These are phyloP conservation scores for Colletotrichum navitas DNA, from an alignment of 2,329 filamentous ascomycete species.

Conservation along the genomic window DNA sequence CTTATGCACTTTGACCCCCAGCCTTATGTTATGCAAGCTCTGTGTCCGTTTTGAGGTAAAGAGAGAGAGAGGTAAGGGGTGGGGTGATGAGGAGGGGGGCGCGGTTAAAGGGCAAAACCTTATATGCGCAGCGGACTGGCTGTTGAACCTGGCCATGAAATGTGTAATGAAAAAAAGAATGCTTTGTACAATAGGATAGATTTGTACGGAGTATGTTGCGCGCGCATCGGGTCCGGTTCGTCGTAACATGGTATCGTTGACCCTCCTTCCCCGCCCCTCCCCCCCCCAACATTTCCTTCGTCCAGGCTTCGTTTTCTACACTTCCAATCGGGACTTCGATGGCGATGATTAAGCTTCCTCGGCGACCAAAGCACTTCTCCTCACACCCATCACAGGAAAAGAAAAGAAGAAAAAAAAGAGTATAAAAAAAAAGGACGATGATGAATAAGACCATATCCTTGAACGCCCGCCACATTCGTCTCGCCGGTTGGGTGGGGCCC, in stretches of 20 bases:
- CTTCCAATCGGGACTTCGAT: neutral
- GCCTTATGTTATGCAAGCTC: conserved; percentile 27
- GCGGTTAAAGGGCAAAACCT: neutral
- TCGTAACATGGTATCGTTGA: conserved; percentile 10
- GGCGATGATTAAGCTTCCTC: conserved; percentile 4
- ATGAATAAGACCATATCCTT: neutral
- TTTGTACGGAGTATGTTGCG: neutral
- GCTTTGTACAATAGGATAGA: conserved; percentile 16
- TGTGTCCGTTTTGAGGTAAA: neutral
- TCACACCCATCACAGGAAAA: neutral
- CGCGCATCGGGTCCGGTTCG: neutral
- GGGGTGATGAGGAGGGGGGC: neutral
- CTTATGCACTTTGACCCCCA: conserved; percentile 7
- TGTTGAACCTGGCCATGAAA: conserved; percentile 9
- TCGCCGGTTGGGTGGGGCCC: neutral
- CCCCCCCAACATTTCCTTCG: neutral
- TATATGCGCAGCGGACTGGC: conserved; percentile 14
- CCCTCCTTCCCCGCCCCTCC: neutral
- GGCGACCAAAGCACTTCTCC: neutral
- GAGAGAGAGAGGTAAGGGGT: neutral
- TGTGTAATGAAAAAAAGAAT: neutral
- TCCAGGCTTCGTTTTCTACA: neutral
- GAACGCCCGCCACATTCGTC: conserved; percentile 23
- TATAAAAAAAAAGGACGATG: neutral
- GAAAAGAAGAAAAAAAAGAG: too few species aligned